Evolutionary conservation across 2,329 filamentous ascomycete species (phyloP), one percentile per base, ranked within the genome.

Genomic region (Magnaporthiopsis incrustans): DNA sequence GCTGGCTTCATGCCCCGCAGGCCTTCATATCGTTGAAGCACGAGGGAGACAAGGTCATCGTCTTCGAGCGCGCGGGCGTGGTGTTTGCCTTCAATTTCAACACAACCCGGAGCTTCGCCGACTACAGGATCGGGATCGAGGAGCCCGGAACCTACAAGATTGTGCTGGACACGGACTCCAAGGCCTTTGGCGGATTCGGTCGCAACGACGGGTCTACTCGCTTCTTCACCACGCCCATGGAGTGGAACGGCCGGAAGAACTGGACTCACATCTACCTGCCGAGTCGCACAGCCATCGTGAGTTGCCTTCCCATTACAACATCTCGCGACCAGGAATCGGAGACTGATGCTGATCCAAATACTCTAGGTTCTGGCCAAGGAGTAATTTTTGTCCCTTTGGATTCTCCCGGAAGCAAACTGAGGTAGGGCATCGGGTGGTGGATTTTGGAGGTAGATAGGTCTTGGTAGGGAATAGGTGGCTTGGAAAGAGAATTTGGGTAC

Each of bases 61-160:
- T 97, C 4, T 99, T 97, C 74, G 95, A 99, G 80, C 86, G 95
- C 38, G 95, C 87, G 1, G 93, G 93, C 0, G 79, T 97, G 65
- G 81, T 99, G 14, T 99, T 93, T 81, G 84, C 97, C 70, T 98
- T 99, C 83, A 99, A 99, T 78, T 97, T 98, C 82, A 88, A 98
- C 74, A 87, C 91, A 0, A 85, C 85, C 33, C 79, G 89, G 69
- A 97, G 92, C 76, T 99, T 90, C 77, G 88, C 89, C 14, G 95
- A 98, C 77, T 99, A 97, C 75, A 87, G 94, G 53, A 89, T 99
- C 60, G 95, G 95, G 25, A 83, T 99, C 56, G 92, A 98, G 62
- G 81, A 86, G 26, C 78, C 89, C 4, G 95, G 95, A 56, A 96
- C 91, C 1, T 99, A 99, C 77, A 84, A 86, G 64, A 87, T 97